phyloP scores from a whole-genome alignment of 108 stramenopile species.

The Conticribra weissflogii region DNA sequence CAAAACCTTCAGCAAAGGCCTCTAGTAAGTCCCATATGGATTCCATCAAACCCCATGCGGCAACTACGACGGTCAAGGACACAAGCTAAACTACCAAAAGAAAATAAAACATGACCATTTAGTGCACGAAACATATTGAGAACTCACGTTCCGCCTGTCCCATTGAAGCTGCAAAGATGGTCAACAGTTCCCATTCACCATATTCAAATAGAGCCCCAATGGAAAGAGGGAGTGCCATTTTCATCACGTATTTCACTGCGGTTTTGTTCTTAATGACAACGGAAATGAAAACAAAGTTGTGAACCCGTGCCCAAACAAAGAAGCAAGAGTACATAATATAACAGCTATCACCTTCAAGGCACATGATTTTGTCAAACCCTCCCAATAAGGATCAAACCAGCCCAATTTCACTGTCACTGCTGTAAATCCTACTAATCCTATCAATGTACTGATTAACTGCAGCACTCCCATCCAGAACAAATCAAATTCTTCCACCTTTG shows the following conservation, averaged over 20 bases:
- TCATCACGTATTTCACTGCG: neutral
- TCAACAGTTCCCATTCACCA: neutral
- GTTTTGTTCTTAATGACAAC: neutral
- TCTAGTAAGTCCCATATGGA: neutral
- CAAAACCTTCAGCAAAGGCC: neutral
- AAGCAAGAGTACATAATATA: neutral
- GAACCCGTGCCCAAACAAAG: neutral
- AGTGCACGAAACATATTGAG: no score
- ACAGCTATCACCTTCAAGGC: neutral
- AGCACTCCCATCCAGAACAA: neutral
- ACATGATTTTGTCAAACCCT: neutral
- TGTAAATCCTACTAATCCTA: neutral
- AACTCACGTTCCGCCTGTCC: neutral
- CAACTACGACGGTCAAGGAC: neutral
- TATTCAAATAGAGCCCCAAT: neutral
- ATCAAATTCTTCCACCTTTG: neutral
- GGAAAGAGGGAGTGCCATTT: neutral
- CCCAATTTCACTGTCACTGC: neutral
- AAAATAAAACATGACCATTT: no score
- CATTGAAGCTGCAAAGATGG: neutral
- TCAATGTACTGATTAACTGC: neutral
- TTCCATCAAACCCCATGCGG: neutral
- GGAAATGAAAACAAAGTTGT: neutral
- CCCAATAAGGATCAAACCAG: neutral
- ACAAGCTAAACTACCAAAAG: neutral